Conservation (phyloP, 441 rosid genomes). For the Rhodomyrtus psidioides region DNA sequence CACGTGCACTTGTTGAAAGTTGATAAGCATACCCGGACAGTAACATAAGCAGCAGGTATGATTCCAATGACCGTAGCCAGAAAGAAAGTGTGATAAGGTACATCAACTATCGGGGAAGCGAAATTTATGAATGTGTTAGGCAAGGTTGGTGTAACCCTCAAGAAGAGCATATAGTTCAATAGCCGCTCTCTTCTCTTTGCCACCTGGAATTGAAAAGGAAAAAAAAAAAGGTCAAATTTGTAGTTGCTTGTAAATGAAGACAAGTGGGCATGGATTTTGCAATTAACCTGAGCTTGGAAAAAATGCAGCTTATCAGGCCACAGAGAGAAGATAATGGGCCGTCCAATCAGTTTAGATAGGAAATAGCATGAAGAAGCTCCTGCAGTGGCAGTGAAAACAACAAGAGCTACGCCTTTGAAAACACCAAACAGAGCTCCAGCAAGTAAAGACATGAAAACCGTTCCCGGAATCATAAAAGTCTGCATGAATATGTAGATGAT, state of each 20-base stretch:
- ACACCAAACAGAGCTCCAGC: slow-evolving; percentile 92
- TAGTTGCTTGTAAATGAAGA: background rate
- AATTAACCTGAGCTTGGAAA: slow-evolving; percentile 77
- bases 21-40: slow-evolving; percentile 53
- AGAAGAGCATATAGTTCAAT: slow-evolving; percentile 84
- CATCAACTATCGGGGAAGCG: slow-evolving; percentile 86
- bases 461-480: slow-evolving; percentile 91
- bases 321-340: slow-evolving; percentile 64
- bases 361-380: slow-evolving; percentile 93
- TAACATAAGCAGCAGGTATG: slow-evolving; percentile 82
- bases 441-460: slow-evolving; percentile 87
- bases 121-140: slow-evolving; percentile 88
- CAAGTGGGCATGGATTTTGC: background rate
- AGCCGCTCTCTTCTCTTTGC: slow-evolving; percentile 57
- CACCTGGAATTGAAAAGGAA: slow-evolving; percentile 36
- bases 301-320: slow-evolving; percentile 84
- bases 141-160: slow-evolving; percentile 83
- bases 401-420: slow-evolving; percentile 68
- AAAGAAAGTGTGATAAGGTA: slow-evolving; percentile 84
- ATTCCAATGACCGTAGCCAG: slow-evolving; percentile 70
- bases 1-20: background rate
- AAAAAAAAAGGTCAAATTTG: background rate
- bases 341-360: slow-evolving; percentile 71
- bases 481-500: slow-evolving; percentile 81
- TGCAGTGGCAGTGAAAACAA: slow-evolving; percentile 76